Base-by-base conservation (phyloP, 2,329 filamentous ascomycete genomes). In the Neobulgaria alba region DNA sequence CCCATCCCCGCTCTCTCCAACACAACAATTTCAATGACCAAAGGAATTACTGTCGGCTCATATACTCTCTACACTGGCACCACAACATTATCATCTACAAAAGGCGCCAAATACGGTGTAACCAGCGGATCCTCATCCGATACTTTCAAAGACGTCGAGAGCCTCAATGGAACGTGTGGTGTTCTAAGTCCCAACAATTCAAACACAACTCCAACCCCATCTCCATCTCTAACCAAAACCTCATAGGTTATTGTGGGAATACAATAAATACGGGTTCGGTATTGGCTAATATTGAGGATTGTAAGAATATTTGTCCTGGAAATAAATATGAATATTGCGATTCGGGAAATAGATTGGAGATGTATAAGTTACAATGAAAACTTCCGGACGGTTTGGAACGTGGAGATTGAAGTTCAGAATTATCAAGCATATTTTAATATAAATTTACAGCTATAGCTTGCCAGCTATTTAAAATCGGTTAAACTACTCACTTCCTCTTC, bases 401-500 rank as follows among this genome's bases (percentile, higher is more conserved):
- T n/a, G n/a, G n/a, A n/a, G n/a, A n/a, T n/a, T n/a, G n/a, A 12
- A 41, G 29, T 12, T 31, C 34, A 5, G 14, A 17, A 17, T 21
- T 29, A 7, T 32, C 19, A 17, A 33, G 21, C 29, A 20, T 16
- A 32, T 37, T 31, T 18, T 16, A 5, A 4, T n/a, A 21, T 14
- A 15, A 8, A 9, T 35, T 16, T 35, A 7, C 18, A 19, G 14
- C 37, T 43, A n/a, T n/a, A n/a, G n/a, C n/a, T n/a, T n/a, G n/a
- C n/a, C n/a, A n/a, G n/a, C n/a, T n/a, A n/a, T n/a, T n/a, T n/a
- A n/a, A n/a, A n/a, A n/a, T n/a, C n/a, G n/a, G n/a, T n/a, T n/a
- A 26, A 7, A 26, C 33, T 18, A 5, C 26, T 56, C 46, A 58
- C 44, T 77, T 76, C 68, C 76, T 81, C 67, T 79, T 85, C 71